These are phyloP conservation scores for Fusarium continuum DNA, from an alignment of 2,329 filamentous ascomycete genomes.

Conservation along the genomic window DNA sequence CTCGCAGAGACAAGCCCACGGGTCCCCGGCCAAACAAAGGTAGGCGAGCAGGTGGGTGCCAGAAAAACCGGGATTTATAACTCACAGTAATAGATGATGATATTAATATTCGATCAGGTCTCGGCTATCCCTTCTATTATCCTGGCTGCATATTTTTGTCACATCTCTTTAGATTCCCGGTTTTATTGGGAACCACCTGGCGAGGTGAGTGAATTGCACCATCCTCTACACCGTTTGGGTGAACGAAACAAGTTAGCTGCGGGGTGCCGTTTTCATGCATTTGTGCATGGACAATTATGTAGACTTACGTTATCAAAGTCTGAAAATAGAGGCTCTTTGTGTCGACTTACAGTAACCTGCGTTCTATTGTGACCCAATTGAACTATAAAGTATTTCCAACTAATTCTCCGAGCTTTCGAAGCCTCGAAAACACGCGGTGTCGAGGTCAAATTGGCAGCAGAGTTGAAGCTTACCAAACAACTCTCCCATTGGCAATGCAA, in stretches of 20 bases:
- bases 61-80: too few species aligned
- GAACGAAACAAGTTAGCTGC: constrained; percentile 31
- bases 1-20: constrained; percentile 36
- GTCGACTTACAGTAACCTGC: constrained; percentile 12
- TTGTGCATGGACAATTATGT: constrained; percentile 28
- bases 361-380: neutral
- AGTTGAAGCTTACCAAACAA: constrained; percentile 17
- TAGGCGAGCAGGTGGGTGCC: too few species aligned
- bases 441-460: neutral
- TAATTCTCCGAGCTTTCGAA: neutral
- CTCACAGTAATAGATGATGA: too few species aligned
- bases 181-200: too few species aligned
- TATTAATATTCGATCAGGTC: too few species aligned
- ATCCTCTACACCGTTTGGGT: constrained; percentile 33
- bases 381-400: neutral
- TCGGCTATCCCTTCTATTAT: too few species aligned
- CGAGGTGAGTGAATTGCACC: constrained; percentile 38
- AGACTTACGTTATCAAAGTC: constrained; percentile 36
- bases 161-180: too few species aligned
- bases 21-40: constrained; percentile 12
- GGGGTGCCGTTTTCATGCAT: constrained; percentile 29
- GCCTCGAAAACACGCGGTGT: neutral
- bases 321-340: constrained; percentile 23
- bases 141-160: too few species aligned
- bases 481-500: constrained; percentile 24